phyloP scores from a whole-genome alignment of 768 basidiomycete genomes.

The Auricularia auricula-judae region DNA sequence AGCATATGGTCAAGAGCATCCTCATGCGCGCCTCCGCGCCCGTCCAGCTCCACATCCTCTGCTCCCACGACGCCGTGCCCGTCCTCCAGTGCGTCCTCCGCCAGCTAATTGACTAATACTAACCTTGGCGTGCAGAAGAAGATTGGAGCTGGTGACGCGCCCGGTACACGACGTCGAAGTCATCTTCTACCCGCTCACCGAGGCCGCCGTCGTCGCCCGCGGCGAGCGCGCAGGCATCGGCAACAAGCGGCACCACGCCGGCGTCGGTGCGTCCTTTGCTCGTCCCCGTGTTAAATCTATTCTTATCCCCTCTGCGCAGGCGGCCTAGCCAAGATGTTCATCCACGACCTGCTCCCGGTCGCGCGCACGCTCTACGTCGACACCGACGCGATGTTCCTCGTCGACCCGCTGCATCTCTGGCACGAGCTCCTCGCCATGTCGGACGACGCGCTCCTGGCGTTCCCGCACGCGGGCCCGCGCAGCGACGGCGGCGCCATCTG shows the following conservation, averaged over 20 bases:
- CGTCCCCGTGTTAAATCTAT: neutral
- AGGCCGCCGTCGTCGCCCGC: slow-evolving; percentile 4
- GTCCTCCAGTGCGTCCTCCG: slow-evolving; percentile 3
- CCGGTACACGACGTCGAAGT: slow-evolving; percentile 7
- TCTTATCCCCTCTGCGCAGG: neutral
- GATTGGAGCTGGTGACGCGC: slow-evolving; percentile 8
- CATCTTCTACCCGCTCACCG: slow-evolving; percentile 8
- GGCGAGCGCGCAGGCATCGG: slow-evolving; percentile 9
- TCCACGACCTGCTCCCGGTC: slow-evolving; percentile 9
- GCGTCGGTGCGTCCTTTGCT: neutral
- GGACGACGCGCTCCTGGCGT: slow-evolving; percentile 6
- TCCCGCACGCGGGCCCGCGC: slow-evolving; percentile 10
- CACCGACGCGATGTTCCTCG: slow-evolving; percentile 12
- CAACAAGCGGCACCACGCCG: neutral
- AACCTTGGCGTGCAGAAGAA: neutral
- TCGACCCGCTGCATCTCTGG: slow-evolving; percentile 12
- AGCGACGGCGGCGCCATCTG: slow-evolving; percentile 9
- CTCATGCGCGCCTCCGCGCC: slow-evolving; percentile 11
- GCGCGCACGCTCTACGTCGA: slow-evolving; percentile 7
- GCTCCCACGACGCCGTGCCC: slow-evolving; percentile 8
- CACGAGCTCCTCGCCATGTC: neutral
- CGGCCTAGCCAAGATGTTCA: slow-evolving; percentile 10
- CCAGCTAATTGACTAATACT: neutral
- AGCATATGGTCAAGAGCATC: slow-evolving; percentile 8
- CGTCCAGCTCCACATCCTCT: slow-evolving; percentile 10